Conservation (phyloP, 495 filamentous ascomycete species). For the Penicillium desertorum region DNA sequence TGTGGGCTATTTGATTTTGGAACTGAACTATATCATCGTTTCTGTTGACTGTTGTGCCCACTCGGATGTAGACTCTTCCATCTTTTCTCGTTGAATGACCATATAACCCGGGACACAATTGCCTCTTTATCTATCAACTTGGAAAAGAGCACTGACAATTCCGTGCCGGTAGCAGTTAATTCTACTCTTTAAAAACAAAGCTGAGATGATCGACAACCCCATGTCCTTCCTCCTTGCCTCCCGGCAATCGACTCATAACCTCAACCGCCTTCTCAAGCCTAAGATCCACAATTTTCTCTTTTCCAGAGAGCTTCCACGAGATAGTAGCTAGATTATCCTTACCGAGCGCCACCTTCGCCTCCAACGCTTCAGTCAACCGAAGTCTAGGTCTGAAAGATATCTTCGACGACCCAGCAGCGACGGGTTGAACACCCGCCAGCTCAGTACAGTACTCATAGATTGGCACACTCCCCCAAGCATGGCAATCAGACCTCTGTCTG, state of each 20-base stretch:
- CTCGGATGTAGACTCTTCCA: no score
- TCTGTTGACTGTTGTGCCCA: no score
- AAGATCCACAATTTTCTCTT: conserved; percentile 24
- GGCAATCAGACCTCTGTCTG: conserved; percentile 40
- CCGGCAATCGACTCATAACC: conserved; percentile 29
- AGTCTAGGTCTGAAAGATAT: conserved; percentile 36
- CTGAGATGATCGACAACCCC: conserved; percentile 24
- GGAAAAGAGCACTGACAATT: no score
- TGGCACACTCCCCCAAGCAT: conserved; percentile 45
- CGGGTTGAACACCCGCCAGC: conserved; percentile 31
- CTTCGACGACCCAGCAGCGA: conserved; percentile 26
- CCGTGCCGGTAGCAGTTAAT: no score
- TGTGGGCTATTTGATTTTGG: no score
- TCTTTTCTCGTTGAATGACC: no score
- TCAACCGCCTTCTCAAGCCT: conserved; percentile 28
- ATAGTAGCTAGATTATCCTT: conserved; percentile 32
- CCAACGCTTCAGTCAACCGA: conserved; percentile 20
- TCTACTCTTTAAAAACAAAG: background rate
- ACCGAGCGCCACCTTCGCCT: conserved; percentile 33
- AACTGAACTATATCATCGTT: no score
- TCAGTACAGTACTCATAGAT: conserved; percentile 43
- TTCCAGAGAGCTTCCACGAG: conserved; percentile 21
- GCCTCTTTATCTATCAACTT: no score
- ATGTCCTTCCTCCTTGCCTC: conserved; percentile 18
- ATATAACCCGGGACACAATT: no score